These are phyloP conservation scores for Inosperma sp. DNA, from an alignment of 768 basidiomycete genomes.

Conservation along the genomic window DNA sequence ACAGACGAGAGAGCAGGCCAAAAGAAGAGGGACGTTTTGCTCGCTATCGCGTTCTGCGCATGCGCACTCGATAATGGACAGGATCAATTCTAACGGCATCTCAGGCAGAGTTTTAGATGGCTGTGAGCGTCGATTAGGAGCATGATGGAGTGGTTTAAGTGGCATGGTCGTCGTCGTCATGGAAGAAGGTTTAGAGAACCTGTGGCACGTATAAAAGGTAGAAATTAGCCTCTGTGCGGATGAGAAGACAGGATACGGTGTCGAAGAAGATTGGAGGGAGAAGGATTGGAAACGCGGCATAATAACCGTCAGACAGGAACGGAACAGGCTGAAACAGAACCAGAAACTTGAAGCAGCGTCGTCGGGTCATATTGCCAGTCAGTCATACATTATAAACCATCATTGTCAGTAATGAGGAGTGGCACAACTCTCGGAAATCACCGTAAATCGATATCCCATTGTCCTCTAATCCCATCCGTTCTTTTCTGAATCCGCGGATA, in stretches of 20 bases:
- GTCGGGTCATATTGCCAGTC: too few species aligned
- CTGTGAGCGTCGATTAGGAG: slow-evolving; percentile 12
- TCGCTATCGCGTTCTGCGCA: slow-evolving; percentile 36
- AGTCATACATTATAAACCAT: too few species aligned
- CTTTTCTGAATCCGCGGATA: too few species aligned
- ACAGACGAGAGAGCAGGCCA: slow-evolving; percentile 59
- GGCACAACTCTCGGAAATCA: too few species aligned
- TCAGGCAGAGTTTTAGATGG: slow-evolving; percentile 10
- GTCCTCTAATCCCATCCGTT: too few species aligned
- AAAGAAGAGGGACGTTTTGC: slow-evolving; percentile 41
- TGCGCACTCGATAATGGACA: slow-evolving; percentile 58
- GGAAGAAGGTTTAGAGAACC: slow-evolving; percentile 36
- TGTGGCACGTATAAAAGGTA: slow-evolving; percentile 26
- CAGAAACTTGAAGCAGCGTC: neutral
- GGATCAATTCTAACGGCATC: slow-evolving; percentile 60
- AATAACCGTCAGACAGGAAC: neutral
- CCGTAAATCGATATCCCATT: too few species aligned
- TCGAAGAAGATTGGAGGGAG: slow-evolving; percentile 26
- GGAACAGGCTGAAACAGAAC: slow-evolving; percentile 10
- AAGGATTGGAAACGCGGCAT: slow-evolving; percentile 14
- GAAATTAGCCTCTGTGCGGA: slow-evolving; percentile 19
- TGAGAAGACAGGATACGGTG: slow-evolving; percentile 18
- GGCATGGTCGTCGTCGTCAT: slow-evolving; percentile 23
- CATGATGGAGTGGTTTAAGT: slow-evolving; percentile 21
- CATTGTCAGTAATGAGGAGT: neutral